Evolutionary conservation across 306 rosid species (phyloP), one percentile per base, ranked within the genome.

Genomic region (Prunus campanulata): DNA sequence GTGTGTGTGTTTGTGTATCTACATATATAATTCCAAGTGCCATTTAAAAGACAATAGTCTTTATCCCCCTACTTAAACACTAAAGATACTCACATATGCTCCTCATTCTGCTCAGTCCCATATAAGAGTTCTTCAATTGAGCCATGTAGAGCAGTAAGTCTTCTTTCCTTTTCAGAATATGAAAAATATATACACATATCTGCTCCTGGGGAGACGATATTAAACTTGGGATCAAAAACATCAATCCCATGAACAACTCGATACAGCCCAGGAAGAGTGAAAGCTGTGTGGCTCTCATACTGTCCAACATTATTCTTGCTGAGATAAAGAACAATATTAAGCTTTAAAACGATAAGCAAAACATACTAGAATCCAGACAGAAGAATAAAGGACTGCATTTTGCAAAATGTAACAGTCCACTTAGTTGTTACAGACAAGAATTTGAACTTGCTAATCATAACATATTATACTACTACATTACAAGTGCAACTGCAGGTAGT

Each of bases 211-310:
- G 98, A 92, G 76, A 95, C 97, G 57, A 92, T 92, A 78, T 94
- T 94, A 85, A 95, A 95, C 92, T 95, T 92, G 72, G 98, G 96
- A 84, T 92, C 99, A 76, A 95, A 95, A 79, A 95, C 99, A 88
- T 95, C 93, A 79, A 95, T 85, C 66, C 99, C 97, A 35, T 95
- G 99, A 71, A 92, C 99, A 78, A 92, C 99, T 80, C 97, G 87
- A 27, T 92, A 95, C 12, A 92, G 96, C 73, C 96, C 97, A 30
- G 99, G 99, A 83, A 95, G 97, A 75, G 97, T 92, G 83, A 95
- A 95, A 49, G 92, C 87, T 56, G 86, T 39, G 86, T 95, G 98
- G 90, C 96, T 95, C 90, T 95, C 98, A 75, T 92, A 92, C 80
- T 95, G 97, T 66, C 99, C 99, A 72, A 95, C 89, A 10, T 94